These are phyloP conservation scores for Lepidopterella palustris DNA, from an alignment of 495 filamentous ascomycete species.

Conservation along the genomic window DNA sequence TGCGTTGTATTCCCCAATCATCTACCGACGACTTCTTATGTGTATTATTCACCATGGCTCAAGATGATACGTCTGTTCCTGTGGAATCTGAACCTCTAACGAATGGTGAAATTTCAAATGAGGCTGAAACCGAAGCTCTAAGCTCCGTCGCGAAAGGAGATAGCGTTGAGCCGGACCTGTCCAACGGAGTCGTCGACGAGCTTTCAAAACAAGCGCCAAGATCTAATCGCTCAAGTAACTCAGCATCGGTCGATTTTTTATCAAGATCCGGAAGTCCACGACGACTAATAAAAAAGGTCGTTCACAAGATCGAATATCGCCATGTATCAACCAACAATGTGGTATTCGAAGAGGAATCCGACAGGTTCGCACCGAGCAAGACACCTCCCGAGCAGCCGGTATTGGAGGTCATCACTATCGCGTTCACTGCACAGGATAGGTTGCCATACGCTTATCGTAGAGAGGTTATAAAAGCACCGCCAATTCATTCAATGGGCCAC, in stretches of 20 bases:
- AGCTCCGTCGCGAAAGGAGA: not conserved
- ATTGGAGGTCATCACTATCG: constrained; percentile 17
- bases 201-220: not conserved
- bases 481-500: constrained; percentile 23
- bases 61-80: not conserved
- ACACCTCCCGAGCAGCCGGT: constrained; percentile 19
- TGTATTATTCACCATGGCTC: not conserved
- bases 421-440: constrained; percentile 13
- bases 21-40: too few species aligned
- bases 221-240: not conserved
- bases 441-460: constrained; percentile 9
- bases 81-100: not conserved
- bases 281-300: constrained; percentile 10
- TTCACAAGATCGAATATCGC: constrained; percentile 25
- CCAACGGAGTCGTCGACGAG: not conserved
- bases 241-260: not conserved
- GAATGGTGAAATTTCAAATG: not conserved
- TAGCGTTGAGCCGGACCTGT: not conserved
- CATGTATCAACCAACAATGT: constrained; percentile 17
- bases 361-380: constrained; percentile 10
- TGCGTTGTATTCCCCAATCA: too few species aligned
- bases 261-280: constrained; percentile 3
- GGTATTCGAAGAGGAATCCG: constrained; percentile 19
- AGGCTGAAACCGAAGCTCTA: not conserved
- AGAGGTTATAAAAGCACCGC: constrained; percentile 12